phyloP scores from a whole-genome alignment of 179 eudicot species.

The Beta lomatogona region DNA sequence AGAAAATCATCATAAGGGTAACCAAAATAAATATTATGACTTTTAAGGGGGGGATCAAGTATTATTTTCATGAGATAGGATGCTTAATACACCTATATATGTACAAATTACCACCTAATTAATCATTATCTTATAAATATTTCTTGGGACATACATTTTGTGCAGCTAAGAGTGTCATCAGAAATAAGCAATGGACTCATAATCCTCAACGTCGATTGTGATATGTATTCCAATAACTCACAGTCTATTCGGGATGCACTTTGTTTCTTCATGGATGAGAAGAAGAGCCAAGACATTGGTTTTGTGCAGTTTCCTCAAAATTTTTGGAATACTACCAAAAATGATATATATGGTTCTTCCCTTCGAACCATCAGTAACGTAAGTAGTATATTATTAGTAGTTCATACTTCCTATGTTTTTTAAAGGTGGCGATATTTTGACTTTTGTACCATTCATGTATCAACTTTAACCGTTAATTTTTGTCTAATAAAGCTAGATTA shows the following conservation, averaged over 20 bases:
- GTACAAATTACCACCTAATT: background rate
- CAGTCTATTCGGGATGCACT: conserved; percentile 60
- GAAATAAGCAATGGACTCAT: conserved; percentile 66
- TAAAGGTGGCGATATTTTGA: too few relatives aligned
- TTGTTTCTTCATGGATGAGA: conserved; percentile 88
- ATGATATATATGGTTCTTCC: conserved; percentile 60
- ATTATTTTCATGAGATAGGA: background rate
- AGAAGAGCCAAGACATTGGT: conserved; percentile 62
- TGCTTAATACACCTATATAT: background rate
- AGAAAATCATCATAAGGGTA: too few relatives aligned
- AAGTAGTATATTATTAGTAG: conserved; percentile 23
- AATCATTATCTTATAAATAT: background rate
- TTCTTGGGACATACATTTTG: background rate
- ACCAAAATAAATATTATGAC: too few relatives aligned
- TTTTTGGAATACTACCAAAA: conserved; percentile 55
- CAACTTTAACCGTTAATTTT: too few relatives aligned
- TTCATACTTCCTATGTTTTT: background rate
- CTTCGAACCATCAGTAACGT: conserved; percentile 42
- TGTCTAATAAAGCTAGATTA: too few relatives aligned
- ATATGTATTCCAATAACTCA: conserved; percentile 81
- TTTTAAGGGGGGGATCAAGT: too few relatives aligned
- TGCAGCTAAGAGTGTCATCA: conserved; percentile 90
- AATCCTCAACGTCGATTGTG: conserved; percentile 82
- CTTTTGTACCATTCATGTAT: too few relatives aligned
- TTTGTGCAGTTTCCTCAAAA: conserved; percentile 80